phyloP scores from a whole-genome alignment of 495 filamentous ascomycete species.

The Talaromyces ruber region DNA sequence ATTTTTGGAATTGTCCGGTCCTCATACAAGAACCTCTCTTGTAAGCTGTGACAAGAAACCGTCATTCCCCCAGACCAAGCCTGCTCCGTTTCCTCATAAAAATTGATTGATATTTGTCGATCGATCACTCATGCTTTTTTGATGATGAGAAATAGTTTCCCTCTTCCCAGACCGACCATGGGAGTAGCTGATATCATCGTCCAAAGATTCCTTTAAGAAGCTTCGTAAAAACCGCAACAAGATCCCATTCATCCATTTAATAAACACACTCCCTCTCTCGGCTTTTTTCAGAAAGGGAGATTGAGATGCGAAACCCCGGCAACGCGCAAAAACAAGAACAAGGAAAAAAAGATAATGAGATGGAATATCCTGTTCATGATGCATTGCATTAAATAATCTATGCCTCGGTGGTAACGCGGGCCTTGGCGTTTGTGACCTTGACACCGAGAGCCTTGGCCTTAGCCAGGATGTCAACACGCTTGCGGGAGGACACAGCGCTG shows the following conservation, averaged over 20 bases:
- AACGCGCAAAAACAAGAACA: constrained; percentile 6
- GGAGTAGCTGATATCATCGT: background rate
- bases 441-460: constrained; percentile 94
- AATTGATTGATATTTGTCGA: background rate
- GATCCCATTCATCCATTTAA: background rate
- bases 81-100: constrained; percentile 1
- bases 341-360: constrained; percentile 2
- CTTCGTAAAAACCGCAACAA: background rate
- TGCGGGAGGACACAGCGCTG: constrained; percentile 93
- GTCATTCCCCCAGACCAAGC: background rate
- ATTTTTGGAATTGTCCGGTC: background rate
- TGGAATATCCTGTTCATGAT: constrained; percentile 5
- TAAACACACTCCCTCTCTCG: background rate
- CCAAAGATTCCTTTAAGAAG: background rate
- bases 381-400: constrained; percentile 42
- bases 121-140: constrained; percentile 6
- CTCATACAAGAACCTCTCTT: background rate
- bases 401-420: constrained; percentile 93
- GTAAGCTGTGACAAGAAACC: background rate
- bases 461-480: constrained; percentile 93
- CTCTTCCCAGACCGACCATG: constrained; percentile 3
- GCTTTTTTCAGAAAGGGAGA: background rate
- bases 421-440: constrained; percentile 99
- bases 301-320: background rate
- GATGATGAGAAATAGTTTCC: background rate